A percentile compares a stretch with the other conserved stretches of the same genome.
Evolutionary conservation across 306 rosid species (phyloP).

Genomic region (Luffa acutangula): DNA sequence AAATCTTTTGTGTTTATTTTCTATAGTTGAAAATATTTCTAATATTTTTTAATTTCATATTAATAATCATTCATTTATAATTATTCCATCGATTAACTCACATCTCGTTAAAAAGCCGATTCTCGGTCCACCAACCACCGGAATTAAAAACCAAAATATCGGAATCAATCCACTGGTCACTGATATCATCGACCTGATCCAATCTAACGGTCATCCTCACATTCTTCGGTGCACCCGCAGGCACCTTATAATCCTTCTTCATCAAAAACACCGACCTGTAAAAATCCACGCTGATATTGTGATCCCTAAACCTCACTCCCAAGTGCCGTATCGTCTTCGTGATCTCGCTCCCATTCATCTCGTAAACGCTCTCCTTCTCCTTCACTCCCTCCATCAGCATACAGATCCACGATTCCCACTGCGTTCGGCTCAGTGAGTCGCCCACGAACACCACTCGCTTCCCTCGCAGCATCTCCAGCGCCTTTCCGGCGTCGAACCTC

Average conservation of each 20-base stretch:
- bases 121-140: constrained; percentile 89
- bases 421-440: constrained; percentile 85
- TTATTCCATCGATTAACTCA: constrained; percentile 22
- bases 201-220: constrained; percentile 59
- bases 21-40: too few relatives aligned
- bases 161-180: constrained; percentile 73
- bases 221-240: constrained; percentile 50
- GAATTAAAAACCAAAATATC: constrained; percentile 81
- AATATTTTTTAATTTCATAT: too few relatives aligned
- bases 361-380: constrained; percentile 61
- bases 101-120: constrained; percentile 59
- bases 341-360: constrained; percentile 61
- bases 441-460: constrained; percentile 82
- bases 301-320: constrained; percentile 46
- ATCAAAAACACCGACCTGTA: constrained; percentile 77
- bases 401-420: constrained; percentile 89
- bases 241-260: constrained; percentile 33
- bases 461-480: constrained; percentile 63
- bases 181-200: constrained; percentile 62
- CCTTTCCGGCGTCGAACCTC: constrained; percentile 35
- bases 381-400: constrained; percentile 79
- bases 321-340: constrained; percentile 56
- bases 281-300: constrained; percentile 56
- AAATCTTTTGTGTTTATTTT: too few relatives aligned
- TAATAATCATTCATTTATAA: too few relatives aligned